Percentiles rank a stretch among this genome's conserved stretches.
phyloP scores from a whole-genome alignment of 2,329 filamentous ascomycete species.

The Aaosphaeria arxii region DNA sequence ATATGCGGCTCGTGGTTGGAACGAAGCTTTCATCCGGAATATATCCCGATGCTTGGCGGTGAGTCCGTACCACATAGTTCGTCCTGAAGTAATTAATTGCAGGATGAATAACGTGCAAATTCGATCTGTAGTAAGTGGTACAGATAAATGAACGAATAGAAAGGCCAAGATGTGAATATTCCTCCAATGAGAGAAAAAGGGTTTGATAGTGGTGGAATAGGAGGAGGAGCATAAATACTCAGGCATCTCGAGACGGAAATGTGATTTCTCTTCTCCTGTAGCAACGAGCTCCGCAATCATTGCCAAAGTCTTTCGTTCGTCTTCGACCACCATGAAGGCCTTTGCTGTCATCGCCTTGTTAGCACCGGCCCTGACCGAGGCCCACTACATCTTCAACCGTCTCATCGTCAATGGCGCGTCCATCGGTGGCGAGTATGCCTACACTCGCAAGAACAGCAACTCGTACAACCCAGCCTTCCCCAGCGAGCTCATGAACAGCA shows the following conservation, averaged over 20 bases:
- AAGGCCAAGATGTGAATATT: not conserved
- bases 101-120: not conserved
- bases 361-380: slow-evolving; percentile 17
- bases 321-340: slow-evolving; percentile 21
- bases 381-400: slow-evolving; percentile 38
- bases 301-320: not conserved
- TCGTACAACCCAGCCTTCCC: slow-evolving; percentile 30
- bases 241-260: not conserved
- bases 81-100: not conserved
- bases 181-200: slow-evolving; percentile 2
- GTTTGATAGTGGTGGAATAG: not conserved
- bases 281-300: slow-evolving; percentile 1
- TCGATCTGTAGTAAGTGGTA: not conserved
- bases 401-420: slow-evolving; percentile 30
- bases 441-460: slow-evolving; percentile 35
- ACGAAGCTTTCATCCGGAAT: not conserved
- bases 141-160: not conserved
- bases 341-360: slow-evolving; percentile 22
- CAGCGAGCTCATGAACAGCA: slow-evolving; percentile 28
- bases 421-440: slow-evolving; percentile 32
- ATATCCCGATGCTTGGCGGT: slow-evolving; percentile 3
- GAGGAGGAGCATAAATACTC: not conserved
- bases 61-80: not conserved
- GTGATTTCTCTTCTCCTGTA: not conserved
- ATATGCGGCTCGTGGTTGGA: not conserved